phyloP scores from a whole-genome alignment of 306 rosid genomes.

The Arachis hypogaea region DNA sequence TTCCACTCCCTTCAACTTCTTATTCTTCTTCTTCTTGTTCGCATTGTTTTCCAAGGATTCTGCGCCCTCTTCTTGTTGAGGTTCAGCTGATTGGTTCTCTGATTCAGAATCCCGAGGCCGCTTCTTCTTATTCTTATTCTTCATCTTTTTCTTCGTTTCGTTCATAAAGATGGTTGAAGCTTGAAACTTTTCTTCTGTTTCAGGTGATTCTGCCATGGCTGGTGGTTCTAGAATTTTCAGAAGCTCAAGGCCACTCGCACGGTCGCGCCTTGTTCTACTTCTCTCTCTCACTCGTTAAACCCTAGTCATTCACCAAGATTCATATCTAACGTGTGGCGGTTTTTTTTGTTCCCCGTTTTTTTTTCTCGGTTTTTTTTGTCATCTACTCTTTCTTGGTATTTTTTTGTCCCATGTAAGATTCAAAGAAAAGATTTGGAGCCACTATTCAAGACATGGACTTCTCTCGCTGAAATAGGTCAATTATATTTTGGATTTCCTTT shows the following conservation, averaged over 20 bases:
- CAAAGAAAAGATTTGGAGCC: too few species aligned
- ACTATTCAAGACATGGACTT: too few species aligned
- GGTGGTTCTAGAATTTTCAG: background rate
- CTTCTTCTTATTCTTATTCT: constrained; percentile 54
- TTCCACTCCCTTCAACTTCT: constrained; percentile 22
- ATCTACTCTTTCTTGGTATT: too few species aligned
- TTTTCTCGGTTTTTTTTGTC: background rate
- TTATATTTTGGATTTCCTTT: too few species aligned
- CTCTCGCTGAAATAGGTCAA: too few species aligned
- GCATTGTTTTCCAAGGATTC: constrained; percentile 2
- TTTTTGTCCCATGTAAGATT: too few species aligned
- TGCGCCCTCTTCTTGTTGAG: constrained; percentile 24
- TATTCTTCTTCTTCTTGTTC: constrained; percentile 38
- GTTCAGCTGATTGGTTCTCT: constrained; percentile 22
- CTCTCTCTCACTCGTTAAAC: constrained; percentile 21
- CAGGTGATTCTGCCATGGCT: constrained; percentile 48
- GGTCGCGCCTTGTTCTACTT: background rate
- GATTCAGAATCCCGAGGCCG: constrained; percentile 40
- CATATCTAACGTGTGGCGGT: constrained; percentile 11
- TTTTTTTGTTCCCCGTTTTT: background rate
- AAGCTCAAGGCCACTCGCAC: background rate
- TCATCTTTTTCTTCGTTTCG: constrained; percentile 34
- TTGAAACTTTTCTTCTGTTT: constrained; percentile 33
- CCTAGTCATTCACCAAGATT: constrained; percentile 11
- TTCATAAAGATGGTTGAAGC: constrained; percentile 36